Conservation (phyloP, 2,329 filamentous ascomycete species). For the Chaetothyriales sp. region DNA sequence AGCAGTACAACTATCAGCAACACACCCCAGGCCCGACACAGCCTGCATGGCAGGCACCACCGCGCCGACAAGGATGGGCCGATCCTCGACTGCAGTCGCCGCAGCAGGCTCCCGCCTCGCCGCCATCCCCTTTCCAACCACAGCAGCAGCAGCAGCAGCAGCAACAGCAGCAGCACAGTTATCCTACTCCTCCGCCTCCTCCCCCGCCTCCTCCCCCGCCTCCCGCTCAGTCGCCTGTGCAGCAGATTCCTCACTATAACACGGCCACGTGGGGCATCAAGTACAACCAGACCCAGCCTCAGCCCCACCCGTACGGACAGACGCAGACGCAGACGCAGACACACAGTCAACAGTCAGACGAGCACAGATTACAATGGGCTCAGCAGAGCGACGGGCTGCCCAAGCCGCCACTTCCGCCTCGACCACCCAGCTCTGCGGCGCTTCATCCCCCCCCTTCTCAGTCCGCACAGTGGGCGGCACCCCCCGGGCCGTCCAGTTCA, state of each 20-base stretch:
- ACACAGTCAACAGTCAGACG: no score
- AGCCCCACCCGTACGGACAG: slow-evolving; percentile 1
- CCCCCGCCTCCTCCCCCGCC: slow-evolving; percentile 10
- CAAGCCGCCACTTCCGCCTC: slow-evolving; percentile 16
- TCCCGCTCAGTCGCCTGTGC: slow-evolving; percentile 6
- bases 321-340: no score
- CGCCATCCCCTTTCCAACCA: slow-evolving; percentile 8
- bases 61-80: slow-evolving; percentile 15
- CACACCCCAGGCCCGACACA: slow-evolving; percentile 15
- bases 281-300: slow-evolving; percentile 19
- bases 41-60: slow-evolving; percentile 17
- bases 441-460: slow-evolving; percentile 5
- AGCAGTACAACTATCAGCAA: slow-evolving; percentile 14
- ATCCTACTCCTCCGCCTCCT: background rate
- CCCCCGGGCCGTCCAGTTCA: background rate
- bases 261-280: slow-evolving; percentile 31
- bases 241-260: slow-evolving; percentile 17
- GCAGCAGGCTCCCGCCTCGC: background rate
- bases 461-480: slow-evolving; percentile 7
- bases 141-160: no score
- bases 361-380: no score
- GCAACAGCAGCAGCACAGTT: no score
- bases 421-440: slow-evolving; percentile 11
- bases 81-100: slow-evolving; percentile 11
- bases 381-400: background rate